Percentiles rank a stretch among this genome's conserved stretches.
Conservation (phyloP, 805 yeast genomes). For the Kodamaea hsintzibuensis region DNA sequence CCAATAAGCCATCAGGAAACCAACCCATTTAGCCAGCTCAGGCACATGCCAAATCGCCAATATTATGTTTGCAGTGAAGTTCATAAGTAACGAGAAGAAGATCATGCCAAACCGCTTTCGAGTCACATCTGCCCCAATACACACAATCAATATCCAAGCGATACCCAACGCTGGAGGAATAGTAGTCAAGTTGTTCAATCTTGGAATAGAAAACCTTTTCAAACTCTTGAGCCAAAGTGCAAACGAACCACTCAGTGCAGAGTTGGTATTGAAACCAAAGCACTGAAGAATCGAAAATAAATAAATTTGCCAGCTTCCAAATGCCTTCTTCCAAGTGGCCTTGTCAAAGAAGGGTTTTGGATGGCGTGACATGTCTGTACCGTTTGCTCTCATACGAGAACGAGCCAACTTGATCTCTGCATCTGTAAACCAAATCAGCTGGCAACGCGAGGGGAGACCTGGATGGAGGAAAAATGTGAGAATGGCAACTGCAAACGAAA, state of each 20-base stretch:
- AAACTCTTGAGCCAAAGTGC: constrained; percentile 33
- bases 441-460: constrained; percentile 47
- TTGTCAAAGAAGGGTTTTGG: constrained; percentile 25
- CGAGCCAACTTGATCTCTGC: constrained; percentile 58
- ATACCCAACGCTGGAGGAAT: constrained; percentile 63
- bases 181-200: constrained; percentile 48
- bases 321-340: constrained; percentile 26
- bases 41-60: constrained; percentile 26
- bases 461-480: constrained; percentile 23
- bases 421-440: constrained; percentile 53
- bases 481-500: constrained; percentile 21
- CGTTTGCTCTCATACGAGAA: constrained; percentile 23
- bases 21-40: constrained; percentile 24
- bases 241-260: constrained; percentile 54
- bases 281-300: constrained; percentile 25
- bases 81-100: constrained; percentile 20
- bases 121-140: constrained; percentile 54
- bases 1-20: constrained; percentile 22
- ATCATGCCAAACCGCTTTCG: constrained; percentile 21
- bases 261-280: constrained; percentile 27
- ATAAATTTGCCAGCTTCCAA: constrained; percentile 35
- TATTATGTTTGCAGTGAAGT: constrained; percentile 20
- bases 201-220: constrained; percentile 13
- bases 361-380: constrained; percentile 16
- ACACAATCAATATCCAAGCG: constrained; percentile 45